Conservation (phyloP, 345 rosid genomes). For the Jatropha curcas region DNA sequence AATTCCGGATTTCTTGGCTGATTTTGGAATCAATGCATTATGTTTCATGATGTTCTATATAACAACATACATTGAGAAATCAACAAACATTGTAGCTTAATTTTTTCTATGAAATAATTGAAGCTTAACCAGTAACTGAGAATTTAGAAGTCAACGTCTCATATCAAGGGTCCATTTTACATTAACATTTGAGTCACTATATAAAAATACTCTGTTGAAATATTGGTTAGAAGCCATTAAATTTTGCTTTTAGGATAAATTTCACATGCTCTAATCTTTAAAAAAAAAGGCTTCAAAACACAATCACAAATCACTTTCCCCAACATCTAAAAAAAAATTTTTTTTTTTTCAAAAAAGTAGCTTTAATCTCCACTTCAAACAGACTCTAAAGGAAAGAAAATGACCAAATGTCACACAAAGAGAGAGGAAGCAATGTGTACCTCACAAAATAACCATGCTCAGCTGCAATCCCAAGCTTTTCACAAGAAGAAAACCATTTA, state of each 20-base stretch:
- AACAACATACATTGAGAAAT: neutral
- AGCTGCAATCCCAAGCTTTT: constrained; percentile 79
- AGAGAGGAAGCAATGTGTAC: constrained; percentile 28
- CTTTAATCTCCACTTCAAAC: too few species aligned
- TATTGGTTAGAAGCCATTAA: too few species aligned
- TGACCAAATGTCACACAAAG: neutral
- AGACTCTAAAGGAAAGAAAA: neutral
- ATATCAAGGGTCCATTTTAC: neutral
- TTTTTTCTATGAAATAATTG: neutral
- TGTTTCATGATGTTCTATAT: neutral
- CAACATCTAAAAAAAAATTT: too few species aligned
- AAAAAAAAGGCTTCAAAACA: too few species aligned
- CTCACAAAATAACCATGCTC: constrained; percentile 86
- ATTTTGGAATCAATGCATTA: neutral
- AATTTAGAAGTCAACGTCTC: neutral
- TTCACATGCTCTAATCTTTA: too few species aligned
- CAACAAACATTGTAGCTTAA: neutral
- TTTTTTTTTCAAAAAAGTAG: too few species aligned
- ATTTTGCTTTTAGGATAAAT: too few species aligned
- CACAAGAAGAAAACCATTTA: constrained; percentile 76
- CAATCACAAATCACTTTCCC: too few species aligned
- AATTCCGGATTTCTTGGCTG: neutral
- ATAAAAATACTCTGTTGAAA: too few species aligned
- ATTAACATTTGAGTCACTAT: too few species aligned
- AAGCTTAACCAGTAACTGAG: neutral